Evolutionary conservation across 345 rosid species (phyloP), one percentile per base, ranked within the genome.

Genomic region (Citrus australasica): DNA sequence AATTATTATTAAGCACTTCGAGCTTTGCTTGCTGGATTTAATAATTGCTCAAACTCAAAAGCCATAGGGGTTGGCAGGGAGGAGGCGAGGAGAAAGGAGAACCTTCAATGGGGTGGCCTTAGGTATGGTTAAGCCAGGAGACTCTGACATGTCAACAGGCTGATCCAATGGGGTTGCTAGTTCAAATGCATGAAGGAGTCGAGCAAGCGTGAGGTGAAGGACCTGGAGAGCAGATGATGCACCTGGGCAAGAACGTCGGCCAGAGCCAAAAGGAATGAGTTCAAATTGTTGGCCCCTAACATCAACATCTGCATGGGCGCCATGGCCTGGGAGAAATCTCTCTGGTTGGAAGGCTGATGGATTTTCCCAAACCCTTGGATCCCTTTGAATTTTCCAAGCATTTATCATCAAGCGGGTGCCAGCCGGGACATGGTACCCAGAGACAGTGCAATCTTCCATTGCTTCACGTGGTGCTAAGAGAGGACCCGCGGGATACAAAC

Each of bases 401-500:
- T 92, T 89, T 37, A 89, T 76, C 3, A 87, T 27, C 81, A 89
- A 61, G 25, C 86, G 84, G 7, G 91, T 88, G 46, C 90, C 92
- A 3, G 79, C 64, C 9, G 82, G 38, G 30, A 89, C 82, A 28
- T 76, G 73, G 73, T 86, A 89, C 55, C 90, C 92, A 0, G 75
- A 77, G 32, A 92, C 63, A 0, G 40, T 88, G 82, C 91, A 87
- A 56, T 90, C 92, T 74, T 86, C 86, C 72, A 65, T 68, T 42
- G 89, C 90, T 48, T 85, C 88, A 19, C 88, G 83, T n/a, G 83
- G 92, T 6, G 88, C 89, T 42, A 82, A 77, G 13, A 90, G 88
- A 7, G 97, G 93, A 7, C 76, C 86, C 0, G 89, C 86, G 8
- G 97, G 94, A 78, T 89, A 87, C 17, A 92, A 68, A 9, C 93